Percentiles rank a stretch among this genome's conserved stretches.
phyloP scores from a whole-genome alignment of 495 filamentous ascomycete species.

The Aspergillus diversus region DNA sequence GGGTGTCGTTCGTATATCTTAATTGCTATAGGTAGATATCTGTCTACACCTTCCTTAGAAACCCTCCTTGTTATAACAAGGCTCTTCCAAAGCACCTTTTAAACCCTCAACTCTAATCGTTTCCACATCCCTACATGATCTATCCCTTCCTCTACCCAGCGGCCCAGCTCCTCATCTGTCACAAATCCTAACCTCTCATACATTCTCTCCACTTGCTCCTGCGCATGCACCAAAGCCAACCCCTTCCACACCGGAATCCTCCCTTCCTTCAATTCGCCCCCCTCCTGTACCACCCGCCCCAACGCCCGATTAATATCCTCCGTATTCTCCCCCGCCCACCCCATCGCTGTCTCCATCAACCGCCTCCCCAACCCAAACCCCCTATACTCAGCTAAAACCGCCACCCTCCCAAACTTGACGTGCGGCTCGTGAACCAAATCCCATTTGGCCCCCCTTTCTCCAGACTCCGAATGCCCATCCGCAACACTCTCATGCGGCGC shows the following conservation, averaged over 20 bases:
- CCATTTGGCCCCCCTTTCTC: conserved; percentile 7
- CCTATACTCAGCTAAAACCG: conserved; percentile 15
- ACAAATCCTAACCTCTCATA: conserved; percentile 72
- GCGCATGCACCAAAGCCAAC: conserved; percentile 74
- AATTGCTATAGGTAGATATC: background rate
- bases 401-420: conserved; percentile 39
- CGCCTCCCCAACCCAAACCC: conserved; percentile 33
- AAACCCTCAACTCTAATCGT: conserved; percentile 31
- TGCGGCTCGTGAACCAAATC: conserved; percentile 64
- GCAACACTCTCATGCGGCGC: conserved; percentile 5
- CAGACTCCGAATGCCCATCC: background rate
- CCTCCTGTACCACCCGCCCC: conserved; percentile 51
- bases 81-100: background rate
- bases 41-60: background rate
- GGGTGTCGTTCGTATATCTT: background rate
- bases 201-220: conserved; percentile 59
- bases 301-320: conserved; percentile 43
- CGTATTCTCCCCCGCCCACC: conserved; percentile 64
- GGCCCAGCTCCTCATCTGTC: conserved; percentile 69
- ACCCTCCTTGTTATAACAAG: background rate
- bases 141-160: conserved; percentile 84
- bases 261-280: conserved; percentile 22
- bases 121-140: conserved; percentile 81
- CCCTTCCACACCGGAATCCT: conserved; percentile 59
- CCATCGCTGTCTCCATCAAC: conserved; percentile 63